Evolutionary conservation across 129 eudicot genomes (phyloP).

Genomic region (Artemisia tridentata): DNA sequence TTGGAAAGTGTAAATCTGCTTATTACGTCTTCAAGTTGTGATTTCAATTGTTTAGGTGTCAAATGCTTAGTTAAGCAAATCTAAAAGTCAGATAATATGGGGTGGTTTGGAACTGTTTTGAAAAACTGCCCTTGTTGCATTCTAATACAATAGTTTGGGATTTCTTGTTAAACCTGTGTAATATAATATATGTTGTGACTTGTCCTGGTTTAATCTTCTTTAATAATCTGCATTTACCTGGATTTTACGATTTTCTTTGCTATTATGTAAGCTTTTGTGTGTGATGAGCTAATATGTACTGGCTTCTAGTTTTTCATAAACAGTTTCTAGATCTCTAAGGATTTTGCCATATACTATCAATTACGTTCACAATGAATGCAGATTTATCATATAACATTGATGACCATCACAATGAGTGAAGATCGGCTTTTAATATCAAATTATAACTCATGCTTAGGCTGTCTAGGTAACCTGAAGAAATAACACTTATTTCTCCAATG

Average conservation of each 20-base stretch:
- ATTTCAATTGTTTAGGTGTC: no score
- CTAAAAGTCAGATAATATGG: no score
- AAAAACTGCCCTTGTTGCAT: no score
- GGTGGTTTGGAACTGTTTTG: no score
- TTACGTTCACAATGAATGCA: neutral
- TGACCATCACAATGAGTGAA: neutral
- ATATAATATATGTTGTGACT: no score
- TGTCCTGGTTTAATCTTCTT: conserved; percentile 8
- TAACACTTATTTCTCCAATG: neutral
- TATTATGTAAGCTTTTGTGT: conserved; percentile 1
- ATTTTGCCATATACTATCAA: neutral
- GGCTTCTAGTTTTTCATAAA: neutral
- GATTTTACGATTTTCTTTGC: neutral
- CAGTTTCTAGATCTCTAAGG: neutral
- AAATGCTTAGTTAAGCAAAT: no score
- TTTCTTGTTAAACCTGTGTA: no score
- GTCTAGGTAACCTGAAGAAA: neutral
- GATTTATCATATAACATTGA: neutral
- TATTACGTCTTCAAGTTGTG: no score
- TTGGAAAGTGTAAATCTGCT: no score
- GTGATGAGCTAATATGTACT: neutral
- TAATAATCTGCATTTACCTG: conserved; percentile 2
- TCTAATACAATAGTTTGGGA: no score
- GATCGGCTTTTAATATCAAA: neutral
- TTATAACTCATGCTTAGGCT: neutral